phyloP scores from a whole-genome alignment of 352 stramenopile species.

The Pythium coloratum region DNA sequence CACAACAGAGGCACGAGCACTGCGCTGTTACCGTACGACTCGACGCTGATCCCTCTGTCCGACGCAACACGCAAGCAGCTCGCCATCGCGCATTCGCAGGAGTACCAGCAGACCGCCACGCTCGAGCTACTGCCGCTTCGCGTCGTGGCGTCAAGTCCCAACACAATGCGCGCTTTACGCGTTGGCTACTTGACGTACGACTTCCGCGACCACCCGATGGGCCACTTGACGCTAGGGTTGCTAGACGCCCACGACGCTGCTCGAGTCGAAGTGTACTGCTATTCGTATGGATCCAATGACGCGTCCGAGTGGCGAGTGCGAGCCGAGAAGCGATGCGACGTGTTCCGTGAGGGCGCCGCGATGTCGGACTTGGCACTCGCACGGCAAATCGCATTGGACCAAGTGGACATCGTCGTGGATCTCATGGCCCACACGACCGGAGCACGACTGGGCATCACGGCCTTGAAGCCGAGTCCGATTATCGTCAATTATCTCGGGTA shows the following conservation, averaged over 20 bases:
- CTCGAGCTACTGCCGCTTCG: conserved; percentile 34
- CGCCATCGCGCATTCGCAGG: conserved; percentile 29
- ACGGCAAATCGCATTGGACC: conserved; percentile 47
- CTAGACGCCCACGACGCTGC: conserved; percentile 70
- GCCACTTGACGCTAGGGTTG: conserved; percentile 84
- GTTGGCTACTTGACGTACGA: conserved; percentile 90
- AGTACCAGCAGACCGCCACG: conserved; percentile 40
- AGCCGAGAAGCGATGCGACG: conserved; percentile 46
- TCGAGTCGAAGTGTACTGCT: conserved; percentile 55
- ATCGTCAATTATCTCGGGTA: conserved; percentile 92
- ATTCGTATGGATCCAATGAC: conserved; percentile 86
- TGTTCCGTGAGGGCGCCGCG: conserved; percentile 65
- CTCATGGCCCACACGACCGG: conserved; percentile 92
- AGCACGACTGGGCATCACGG: conserved; percentile 57
- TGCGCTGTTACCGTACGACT: conserved; percentile 66
- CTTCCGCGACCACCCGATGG: conserved; percentile 93
- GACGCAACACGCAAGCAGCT: conserved; percentile 51
- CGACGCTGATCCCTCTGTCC: conserved; percentile 57
- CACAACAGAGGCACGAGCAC: conserved; percentile 3
- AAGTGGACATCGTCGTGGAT: conserved; percentile 87
- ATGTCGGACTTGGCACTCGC: conserved; percentile 58
- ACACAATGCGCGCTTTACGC: conserved; percentile 37
- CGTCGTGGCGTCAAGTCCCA: neutral
- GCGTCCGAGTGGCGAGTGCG: conserved; percentile 54
- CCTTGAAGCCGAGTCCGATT: conserved; percentile 58